Evolutionary conservation across 139 green algal species (phyloP).

Genomic region (Volvox reticuliferus): DNA sequence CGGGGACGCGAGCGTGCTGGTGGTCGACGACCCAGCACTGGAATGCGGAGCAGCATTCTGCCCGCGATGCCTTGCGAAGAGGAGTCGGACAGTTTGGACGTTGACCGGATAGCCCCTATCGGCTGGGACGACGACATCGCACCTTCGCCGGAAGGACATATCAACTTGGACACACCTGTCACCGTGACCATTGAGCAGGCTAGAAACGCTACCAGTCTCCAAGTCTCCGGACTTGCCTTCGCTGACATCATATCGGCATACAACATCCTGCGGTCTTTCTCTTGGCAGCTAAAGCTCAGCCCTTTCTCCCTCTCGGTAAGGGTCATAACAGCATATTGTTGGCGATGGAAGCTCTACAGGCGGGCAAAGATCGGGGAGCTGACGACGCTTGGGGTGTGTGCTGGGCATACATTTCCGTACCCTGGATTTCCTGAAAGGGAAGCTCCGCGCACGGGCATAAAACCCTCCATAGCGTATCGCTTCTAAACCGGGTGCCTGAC

Average conservation of each 20-base stretch:
- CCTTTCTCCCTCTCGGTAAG: slow-evolving; percentile 75
- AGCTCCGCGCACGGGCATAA: too few relatives aligned
- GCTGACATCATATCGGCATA: slow-evolving; percentile 73
- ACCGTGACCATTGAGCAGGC: neutral
- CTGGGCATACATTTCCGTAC: too few relatives aligned
- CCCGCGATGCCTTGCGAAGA: neutral
- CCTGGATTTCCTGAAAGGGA: too few relatives aligned
- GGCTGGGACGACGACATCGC: neutral
- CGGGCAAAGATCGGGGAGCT: too few relatives aligned
- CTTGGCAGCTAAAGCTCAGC: slow-evolving; percentile 84
- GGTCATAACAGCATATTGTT: too few relatives aligned
- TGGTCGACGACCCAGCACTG: neutral
- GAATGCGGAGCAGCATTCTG: neutral
- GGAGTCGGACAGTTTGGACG: slow-evolving; percentile 17
- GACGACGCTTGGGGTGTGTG: too few relatives aligned
- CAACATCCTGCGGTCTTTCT: slow-evolving; percentile 79
- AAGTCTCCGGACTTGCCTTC: slow-evolving; percentile 27
- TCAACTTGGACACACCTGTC: neutral
- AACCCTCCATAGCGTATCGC: too few relatives aligned
- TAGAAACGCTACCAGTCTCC: neutral
- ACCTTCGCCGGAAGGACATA: neutral
- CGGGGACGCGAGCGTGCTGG: neutral
- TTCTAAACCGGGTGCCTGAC: too few relatives aligned
- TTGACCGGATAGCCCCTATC: neutral
- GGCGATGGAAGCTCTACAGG: too few relatives aligned